These are phyloP conservation scores for Solanum hybrid DNA, from an alignment of 305 asterid species.

Conservation along the genomic window DNA sequence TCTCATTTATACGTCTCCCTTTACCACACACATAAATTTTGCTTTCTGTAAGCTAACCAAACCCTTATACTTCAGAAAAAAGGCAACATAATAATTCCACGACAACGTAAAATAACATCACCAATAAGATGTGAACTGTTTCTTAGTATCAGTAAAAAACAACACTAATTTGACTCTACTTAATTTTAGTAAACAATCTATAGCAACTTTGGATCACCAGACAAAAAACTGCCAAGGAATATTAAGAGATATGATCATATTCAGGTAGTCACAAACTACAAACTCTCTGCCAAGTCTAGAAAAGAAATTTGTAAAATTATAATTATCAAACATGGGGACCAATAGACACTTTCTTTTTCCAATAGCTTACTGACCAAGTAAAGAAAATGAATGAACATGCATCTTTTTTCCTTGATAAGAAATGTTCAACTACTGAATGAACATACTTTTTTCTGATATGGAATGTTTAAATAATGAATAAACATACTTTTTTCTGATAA, in stretches of 20 bases:
- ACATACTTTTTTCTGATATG: background rate
- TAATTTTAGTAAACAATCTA: background rate
- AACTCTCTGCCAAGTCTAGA: background rate
- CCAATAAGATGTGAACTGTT: background rate
- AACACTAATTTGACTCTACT: background rate
- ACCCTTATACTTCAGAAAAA: background rate
- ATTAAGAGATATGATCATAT: background rate
- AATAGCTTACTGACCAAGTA: background rate
- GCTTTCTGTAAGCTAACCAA: background rate
- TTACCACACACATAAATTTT: background rate
- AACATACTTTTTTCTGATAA: background rate
- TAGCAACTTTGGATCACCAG: background rate
- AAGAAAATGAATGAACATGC: background rate
- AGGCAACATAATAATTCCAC: background rate
- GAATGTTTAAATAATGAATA: background rate
- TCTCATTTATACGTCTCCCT: background rate
- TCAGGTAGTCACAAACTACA: background rate
- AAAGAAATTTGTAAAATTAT: background rate
- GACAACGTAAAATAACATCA: background rate
- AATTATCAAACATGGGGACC: background rate
- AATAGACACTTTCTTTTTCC: background rate
- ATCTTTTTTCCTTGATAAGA: background rate
- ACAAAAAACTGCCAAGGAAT: background rate
- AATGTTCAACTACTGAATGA: background rate
- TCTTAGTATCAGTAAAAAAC: background rate